Conservation (phyloP, 179 eudicot species). For the Pouteria campechiana region DNA sequence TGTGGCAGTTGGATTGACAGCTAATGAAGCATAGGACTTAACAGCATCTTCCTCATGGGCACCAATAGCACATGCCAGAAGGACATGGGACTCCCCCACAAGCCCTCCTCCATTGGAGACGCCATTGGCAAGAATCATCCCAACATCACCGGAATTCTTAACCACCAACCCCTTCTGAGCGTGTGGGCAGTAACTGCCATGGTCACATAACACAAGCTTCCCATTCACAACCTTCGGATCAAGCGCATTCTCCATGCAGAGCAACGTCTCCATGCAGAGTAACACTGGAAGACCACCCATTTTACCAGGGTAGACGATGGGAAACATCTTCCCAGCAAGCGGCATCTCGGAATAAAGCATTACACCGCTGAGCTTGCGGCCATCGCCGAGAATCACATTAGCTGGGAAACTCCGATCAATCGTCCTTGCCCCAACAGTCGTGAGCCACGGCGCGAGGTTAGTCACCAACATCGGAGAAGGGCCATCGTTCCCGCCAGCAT, state of each 20-base stretch:
- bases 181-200: background rate
- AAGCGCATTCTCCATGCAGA: constrained; percentile 5
- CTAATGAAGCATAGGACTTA: constrained; percentile 16
- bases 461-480: background rate
- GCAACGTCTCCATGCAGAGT: constrained; percentile 14
- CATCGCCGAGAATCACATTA: constrained; percentile 3
- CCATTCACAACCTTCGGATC: constrained; percentile 17
- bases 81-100: constrained; percentile 15
- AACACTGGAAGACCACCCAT: constrained; percentile 68
- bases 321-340: background rate
- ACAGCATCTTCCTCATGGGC: constrained; percentile 2
- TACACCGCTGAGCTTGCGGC: background rate
- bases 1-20: constrained; percentile 13
- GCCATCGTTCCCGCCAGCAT: constrained; percentile 7
- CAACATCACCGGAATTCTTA: constrained; percentile 34
- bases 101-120: constrained; percentile 21
- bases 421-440: constrained; percentile 9
- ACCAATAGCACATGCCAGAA: constrained; percentile 21
- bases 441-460: constrained; percentile 7
- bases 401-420: background rate
- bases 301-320: constrained; percentile 58
- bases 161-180: constrained; percentile 40
- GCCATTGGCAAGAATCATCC: background rate
- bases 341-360: background rate
- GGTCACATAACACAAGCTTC: constrained; percentile 14